Base-by-base conservation (phyloP, 306 rosid genomes). In the Citrullus mucosospermus region DNA sequence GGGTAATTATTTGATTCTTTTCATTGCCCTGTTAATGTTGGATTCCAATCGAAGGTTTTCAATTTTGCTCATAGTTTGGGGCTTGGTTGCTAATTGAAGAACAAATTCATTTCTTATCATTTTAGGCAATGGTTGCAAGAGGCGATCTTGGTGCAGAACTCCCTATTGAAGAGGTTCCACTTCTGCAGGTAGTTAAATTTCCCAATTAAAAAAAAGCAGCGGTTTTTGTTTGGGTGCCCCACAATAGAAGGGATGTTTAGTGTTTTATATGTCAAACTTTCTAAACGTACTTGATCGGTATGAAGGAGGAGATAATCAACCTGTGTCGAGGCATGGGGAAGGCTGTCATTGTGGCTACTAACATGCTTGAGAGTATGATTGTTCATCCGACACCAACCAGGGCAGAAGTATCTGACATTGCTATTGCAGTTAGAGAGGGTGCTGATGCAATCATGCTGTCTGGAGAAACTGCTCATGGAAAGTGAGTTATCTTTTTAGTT, bases 381-480 rank as follows among this genome's bases (percentile, higher is more conserved):
- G 96, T 95, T 79, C 99, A 95, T 78, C 99, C 99, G 41, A 92
- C 97, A 20, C 97, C 99, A 76, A 95, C 99, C 86, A 88, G 99
- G 84, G 99, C 99, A 2, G 99, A 95, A 82, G 99, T 95, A 58
- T 90, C 99, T 0, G 99, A 95, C 83, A 95, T 95, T 82, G 99
- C 99, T 62, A 95, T 95, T 82, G 99, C 99, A 71, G 99, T 95
- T 77, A 88, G 99, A 83, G 99, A 95, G 88, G 99, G 99, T 77
- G 88, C 99, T 79, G 99, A 95, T 85, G 97, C 86, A 75, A 79
- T 95, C 79, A 95, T 95, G 99, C 88, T 95, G 9, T 95, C 99
- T 20, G 99, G 99, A 78, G 99, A 95, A 90, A 95, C 99, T 76
- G 99, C 99, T 84, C 97, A 95, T 68, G 99, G 99, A 83, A 95